Conservation (phyloP, 768 basidiomycete genomes). For the Amanita thiersii region DNA sequence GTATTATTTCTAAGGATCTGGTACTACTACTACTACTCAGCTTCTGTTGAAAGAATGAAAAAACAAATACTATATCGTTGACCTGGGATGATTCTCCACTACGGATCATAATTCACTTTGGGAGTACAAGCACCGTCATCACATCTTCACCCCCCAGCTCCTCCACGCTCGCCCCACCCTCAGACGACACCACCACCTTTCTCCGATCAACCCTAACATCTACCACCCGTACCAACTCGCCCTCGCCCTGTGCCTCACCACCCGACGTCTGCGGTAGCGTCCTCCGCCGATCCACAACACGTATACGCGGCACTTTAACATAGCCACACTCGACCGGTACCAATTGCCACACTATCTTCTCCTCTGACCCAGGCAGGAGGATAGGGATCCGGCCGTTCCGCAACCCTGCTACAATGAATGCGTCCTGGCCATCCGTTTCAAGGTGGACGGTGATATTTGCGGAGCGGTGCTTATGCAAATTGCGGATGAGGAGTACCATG, state of each 20-base stretch:
- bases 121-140: slow-evolving; percentile 12
- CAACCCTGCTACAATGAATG: slow-evolving; percentile 79
- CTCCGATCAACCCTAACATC: slow-evolving; percentile 38
- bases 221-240: slow-evolving; percentile 41
- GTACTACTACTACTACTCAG: no score
- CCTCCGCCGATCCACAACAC: slow-evolving; percentile 45
- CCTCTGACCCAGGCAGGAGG: slow-evolving; percentile 68
- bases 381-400: slow-evolving; percentile 59
- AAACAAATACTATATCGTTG: no score
- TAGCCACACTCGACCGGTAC: slow-evolving; percentile 72
- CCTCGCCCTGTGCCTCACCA: slow-evolving; percentile 36
- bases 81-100: no score
- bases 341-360: slow-evolving; percentile 55
- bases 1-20: no score
- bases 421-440: slow-evolving; percentile 57
- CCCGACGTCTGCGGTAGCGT: slow-evolving; percentile 19
- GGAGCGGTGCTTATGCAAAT: slow-evolving; percentile 52
- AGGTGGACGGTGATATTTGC: slow-evolving; percentile 66
- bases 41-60: no score
- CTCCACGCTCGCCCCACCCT: slow-evolving; percentile 8
- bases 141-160: slow-evolving; percentile 13
- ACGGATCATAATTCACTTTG: slow-evolving; percentile 28
- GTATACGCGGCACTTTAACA: slow-evolving; percentile 52
- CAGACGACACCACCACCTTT: slow-evolving; percentile 9
- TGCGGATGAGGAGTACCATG: slow-evolving; percentile 55